Percentiles rank a stretch among this genome's conserved stretches.
Evolutionary conservation across 1,284 basidiomycete genomes (phyloP).

Genomic region (Polyporus tsugae): DNA sequence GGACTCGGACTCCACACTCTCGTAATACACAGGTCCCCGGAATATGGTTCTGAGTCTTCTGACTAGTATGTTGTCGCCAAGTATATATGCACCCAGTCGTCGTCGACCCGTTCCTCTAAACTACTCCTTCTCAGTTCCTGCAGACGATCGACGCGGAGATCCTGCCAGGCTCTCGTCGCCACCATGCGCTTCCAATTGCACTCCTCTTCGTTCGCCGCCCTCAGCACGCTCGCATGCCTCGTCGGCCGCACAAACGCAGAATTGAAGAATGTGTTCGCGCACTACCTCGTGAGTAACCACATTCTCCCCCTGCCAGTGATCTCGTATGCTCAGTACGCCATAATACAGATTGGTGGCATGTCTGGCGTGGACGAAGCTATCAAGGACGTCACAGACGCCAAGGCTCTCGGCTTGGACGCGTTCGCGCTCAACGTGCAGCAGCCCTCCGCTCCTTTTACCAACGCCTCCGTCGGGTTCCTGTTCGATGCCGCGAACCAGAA

Average conservation of each 20-base stretch:
- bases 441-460: conserved; percentile 12
- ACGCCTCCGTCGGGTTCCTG: conserved; percentile 19
- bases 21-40: neutral
- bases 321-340: neutral
- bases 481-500: conserved; percentile 26
- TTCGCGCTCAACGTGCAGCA: conserved; percentile 30
- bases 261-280: conserved; percentile 28
- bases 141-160: neutral
- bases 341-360: conserved; percentile 24
- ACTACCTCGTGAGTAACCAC: conserved; percentile 22
- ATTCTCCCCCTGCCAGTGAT: neutral
- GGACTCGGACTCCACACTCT: neutral
- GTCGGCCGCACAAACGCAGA: conserved; percentile 17
- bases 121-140: neutral
- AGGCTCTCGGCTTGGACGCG: conserved; percentile 24
- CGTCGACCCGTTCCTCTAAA: neutral
- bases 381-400: conserved; percentile 27
- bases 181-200: conserved; percentile 16
- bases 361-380: conserved; percentile 21
- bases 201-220: neutral
- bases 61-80: neutral
- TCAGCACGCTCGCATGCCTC: conserved; percentile 15
- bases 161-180: neutral
- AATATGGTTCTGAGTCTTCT: neutral
- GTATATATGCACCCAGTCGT: neutral